phyloP scores from a whole-genome alignment of 2,329 filamentous ascomycete genomes.

The Microdochium paspali region DNA sequence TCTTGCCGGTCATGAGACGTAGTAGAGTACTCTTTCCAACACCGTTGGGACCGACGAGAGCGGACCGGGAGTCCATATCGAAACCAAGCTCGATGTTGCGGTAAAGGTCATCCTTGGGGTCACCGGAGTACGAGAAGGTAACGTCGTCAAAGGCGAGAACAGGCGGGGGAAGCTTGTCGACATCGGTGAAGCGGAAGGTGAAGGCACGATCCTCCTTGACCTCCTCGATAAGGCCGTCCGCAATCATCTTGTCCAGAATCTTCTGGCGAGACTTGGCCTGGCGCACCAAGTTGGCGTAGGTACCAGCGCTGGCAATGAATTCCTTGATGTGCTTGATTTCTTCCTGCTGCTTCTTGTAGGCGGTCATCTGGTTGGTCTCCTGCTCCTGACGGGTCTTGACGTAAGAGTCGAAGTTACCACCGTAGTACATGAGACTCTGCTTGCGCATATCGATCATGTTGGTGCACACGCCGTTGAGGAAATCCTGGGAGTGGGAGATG shows the following conservation, averaged over 20 bases:
- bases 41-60: constrained; percentile 96
- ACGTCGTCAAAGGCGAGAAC: constrained; percentile 95
- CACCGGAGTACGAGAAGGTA: constrained; percentile 94
- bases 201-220: constrained; percentile 81
- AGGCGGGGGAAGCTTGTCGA: constrained; percentile 97
- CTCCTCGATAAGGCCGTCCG: constrained; percentile 94
- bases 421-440: constrained; percentile 89
- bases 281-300: constrained; percentile 96
- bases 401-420: constrained; percentile 99
- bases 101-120: constrained; percentile 85
- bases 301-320: constrained; percentile 99
- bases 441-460: constrained; percentile 98
- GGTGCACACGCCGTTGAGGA: constrained; percentile 96
- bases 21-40: constrained; percentile 97
- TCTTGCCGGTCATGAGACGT: constrained; percentile 91
- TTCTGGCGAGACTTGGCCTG: constrained; percentile 99
- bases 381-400: constrained; percentile 89
- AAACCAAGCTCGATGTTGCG: constrained; percentile 96
- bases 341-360: constrained; percentile 97
- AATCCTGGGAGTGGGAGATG: constrained; percentile 97
- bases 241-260: constrained; percentile 99
- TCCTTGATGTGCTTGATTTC: constrained; percentile 99
- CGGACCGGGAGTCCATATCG: constrained; percentile 98
- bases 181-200: constrained; percentile 96
- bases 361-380: constrained; percentile 98